Percentiles rank a stretch among this genome's conserved stretches.
Conservation (phyloP, 139 green algal genomes). For the Chlamydomonas asymmetrica region DNA sequence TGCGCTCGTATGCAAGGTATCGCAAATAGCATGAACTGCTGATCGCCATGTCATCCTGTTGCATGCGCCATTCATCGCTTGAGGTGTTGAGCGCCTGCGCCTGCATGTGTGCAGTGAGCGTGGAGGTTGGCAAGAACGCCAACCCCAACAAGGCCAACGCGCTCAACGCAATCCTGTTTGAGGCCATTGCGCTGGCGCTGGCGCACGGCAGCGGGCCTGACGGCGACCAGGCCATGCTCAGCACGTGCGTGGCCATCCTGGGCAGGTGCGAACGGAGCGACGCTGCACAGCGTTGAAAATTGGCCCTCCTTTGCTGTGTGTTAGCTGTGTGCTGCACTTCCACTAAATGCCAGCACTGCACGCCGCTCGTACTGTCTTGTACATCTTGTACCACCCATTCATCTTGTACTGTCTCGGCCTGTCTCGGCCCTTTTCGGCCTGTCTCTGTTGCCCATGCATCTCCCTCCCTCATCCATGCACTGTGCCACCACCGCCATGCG, state of each 20-base stretch:
- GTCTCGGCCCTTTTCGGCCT: no score
- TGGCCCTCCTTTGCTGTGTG: background rate
- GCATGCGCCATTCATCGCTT: background rate
- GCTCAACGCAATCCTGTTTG: conserved; percentile 94
- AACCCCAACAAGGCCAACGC: conserved; percentile 98
- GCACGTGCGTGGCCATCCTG: conserved; percentile 55
- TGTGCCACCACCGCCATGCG: no score
- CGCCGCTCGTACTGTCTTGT: no score
- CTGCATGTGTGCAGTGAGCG: conserved; percentile 12
- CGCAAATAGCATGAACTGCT: no score
- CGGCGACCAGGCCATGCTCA: conserved; percentile 57
- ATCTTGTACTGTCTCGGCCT: no score
- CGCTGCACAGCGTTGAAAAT: background rate
- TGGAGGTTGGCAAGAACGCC: conserved; percentile 47
- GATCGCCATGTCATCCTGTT: no score
- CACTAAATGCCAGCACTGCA: background rate
- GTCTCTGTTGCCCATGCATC: no score
- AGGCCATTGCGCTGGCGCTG: conserved; percentile 88
- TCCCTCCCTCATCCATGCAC: no score
- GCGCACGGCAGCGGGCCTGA: conserved; percentile 41
- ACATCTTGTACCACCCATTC: no score
- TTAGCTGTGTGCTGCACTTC: background rate
- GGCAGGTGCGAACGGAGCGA: conserved; percentile 22
- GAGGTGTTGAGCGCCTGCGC: no score
- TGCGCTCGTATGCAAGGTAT: no score